Conservation (phyloP, 768 basidiomycete genomes). For the Boletellus sp. region DNA sequence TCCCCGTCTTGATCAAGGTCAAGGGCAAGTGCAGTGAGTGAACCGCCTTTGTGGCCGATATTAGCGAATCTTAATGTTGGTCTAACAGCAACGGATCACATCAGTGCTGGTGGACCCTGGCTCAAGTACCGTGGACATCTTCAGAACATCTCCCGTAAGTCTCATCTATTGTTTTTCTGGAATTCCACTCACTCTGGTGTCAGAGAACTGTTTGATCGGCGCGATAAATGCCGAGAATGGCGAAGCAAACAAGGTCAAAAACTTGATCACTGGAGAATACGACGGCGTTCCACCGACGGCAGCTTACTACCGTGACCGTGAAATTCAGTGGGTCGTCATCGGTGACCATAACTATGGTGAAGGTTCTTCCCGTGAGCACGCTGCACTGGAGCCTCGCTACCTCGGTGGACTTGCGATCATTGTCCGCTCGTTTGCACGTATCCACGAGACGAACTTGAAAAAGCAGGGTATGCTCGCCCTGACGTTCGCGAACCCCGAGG, state of each 20-base stretch:
- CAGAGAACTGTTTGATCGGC: constrained; percentile 96
- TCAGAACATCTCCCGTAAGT: constrained; percentile 92
- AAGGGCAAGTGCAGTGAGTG: constrained; percentile 96
- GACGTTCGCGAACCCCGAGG: constrained; percentile 86
- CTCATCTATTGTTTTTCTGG: not conserved
- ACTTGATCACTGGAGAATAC: constrained; percentile 83
- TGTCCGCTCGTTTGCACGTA: constrained; percentile 94
- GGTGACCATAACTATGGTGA: constrained; percentile 97
- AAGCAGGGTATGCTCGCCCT: constrained; percentile 99
- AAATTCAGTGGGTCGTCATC: constrained; percentile 95
- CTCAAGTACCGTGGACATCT: constrained; percentile 99
- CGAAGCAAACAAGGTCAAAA: constrained; percentile 94
- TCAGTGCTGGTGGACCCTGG: constrained; percentile 98
- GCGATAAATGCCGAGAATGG: constrained; percentile 95
- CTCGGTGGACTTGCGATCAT: constrained; percentile 96
- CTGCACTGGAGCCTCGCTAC: constrained; percentile 92
- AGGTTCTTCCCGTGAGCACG: constrained; percentile 97
- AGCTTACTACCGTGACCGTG: constrained; percentile 83
- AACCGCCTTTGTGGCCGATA: not conserved
- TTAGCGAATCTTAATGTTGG: constrained; percentile 1
- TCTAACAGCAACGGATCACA: constrained; percentile 77
- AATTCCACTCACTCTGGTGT: constrained; percentile 1
- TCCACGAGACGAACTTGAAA: constrained; percentile 98
- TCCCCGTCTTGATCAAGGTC: constrained; percentile 97
- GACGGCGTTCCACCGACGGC: constrained; percentile 82